These are phyloP conservation scores for Lojkania enalia DNA, from an alignment of 2,329 filamentous ascomycete genomes.

Conservation along the genomic window DNA sequence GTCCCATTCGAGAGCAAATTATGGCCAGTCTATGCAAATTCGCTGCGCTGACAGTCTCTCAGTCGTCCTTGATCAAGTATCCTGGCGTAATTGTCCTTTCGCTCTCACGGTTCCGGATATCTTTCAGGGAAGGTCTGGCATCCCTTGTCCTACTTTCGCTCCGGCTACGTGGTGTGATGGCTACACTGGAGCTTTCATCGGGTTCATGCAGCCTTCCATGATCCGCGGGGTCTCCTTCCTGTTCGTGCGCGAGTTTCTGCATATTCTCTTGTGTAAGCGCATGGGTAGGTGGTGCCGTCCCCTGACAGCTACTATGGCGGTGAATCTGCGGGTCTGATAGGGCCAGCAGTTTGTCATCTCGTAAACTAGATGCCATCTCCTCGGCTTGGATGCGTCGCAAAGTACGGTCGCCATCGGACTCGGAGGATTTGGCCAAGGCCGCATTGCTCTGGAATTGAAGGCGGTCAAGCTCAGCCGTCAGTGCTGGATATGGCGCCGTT, in stretches of 20 bases:
- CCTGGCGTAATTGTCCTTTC: slow-evolving; percentile 30
- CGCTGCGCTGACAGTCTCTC: too few species aligned
- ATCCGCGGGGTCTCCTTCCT: slow-evolving; percentile 23
- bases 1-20: too few species aligned
- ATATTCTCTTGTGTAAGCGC: slow-evolving; percentile 44
- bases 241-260: slow-evolving; percentile 36
- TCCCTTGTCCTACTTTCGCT: slow-evolving; percentile 7
- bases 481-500: slow-evolving; percentile 31
- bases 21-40: too few species aligned
- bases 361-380: slow-evolving; percentile 57
- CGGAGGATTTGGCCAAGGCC: slow-evolving; percentile 46
- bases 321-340: slow-evolving; percentile 45
- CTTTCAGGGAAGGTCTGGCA: slow-evolving; percentile 24
- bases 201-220: slow-evolving; percentile 15
- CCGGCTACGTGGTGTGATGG: slow-evolving; percentile 16
- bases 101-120: slow-evolving; percentile 24
- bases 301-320: slow-evolving; percentile 25
- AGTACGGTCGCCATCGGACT: slow-evolving; percentile 51
- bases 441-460: slow-evolving; percentile 42
- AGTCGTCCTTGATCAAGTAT: too few species aligned
- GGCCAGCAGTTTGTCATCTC: slow-evolving; percentile 60
- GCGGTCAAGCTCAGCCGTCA: slow-evolving; percentile 43
- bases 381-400: slow-evolving; percentile 55
- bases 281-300: slow-evolving; percentile 27
- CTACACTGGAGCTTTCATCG: slow-evolving; percentile 20